These are phyloP conservation scores for Elongisporangium senticosum DNA, from an alignment of 352 stramenopile genomes.

Conservation along the genomic window DNA sequence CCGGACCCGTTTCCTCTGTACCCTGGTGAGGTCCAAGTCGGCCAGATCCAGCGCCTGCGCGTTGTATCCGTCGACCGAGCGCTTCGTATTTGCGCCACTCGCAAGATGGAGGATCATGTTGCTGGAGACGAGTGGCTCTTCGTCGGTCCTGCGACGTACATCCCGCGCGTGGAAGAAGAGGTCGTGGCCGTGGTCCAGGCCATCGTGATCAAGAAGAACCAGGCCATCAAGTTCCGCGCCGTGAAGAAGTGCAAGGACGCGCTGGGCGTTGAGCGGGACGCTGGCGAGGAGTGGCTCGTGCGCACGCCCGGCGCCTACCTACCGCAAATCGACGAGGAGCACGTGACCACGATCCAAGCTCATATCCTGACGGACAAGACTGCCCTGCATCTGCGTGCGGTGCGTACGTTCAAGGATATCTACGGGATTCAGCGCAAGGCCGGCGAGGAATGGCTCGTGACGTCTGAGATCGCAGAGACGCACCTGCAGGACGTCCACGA, in stretches of 20 bases:
- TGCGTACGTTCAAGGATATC: slow-evolving; percentile 71
- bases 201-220: slow-evolving; percentile 75
- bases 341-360: slow-evolving; percentile 51
- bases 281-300: slow-evolving; percentile 78
- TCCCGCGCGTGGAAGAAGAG: slow-evolving; percentile 69
- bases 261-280: slow-evolving; percentile 49
- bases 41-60: slow-evolving; percentile 42
- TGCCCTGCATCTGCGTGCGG: slow-evolving; percentile 55
- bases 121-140: slow-evolving; percentile 79
- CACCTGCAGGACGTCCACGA: slow-evolving; percentile 79
- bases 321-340: slow-evolving; percentile 68
- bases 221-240: slow-evolving; percentile 73
- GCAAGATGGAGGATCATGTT: slow-evolving; percentile 47
- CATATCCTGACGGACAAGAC: slow-evolving; percentile 63
- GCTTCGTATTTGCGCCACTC: slow-evolving; percentile 54
- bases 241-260: slow-evolving; percentile 78
- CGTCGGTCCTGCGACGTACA: slow-evolving; percentile 64
- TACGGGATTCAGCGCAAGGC: slow-evolving; percentile 66
- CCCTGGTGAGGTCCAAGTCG: slow-evolving; percentile 59
- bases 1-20: slow-evolving; percentile 76
- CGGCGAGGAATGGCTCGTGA: slow-evolving; percentile 79
- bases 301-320: slow-evolving; percentile 65
- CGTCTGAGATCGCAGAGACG: slow-evolving; percentile 58
- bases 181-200: slow-evolving; percentile 44
- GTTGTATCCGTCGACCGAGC: slow-evolving; percentile 58